Evolutionary conservation across 345 rosid species (phyloP).

Genomic region (Sapria himalayana): DNA sequence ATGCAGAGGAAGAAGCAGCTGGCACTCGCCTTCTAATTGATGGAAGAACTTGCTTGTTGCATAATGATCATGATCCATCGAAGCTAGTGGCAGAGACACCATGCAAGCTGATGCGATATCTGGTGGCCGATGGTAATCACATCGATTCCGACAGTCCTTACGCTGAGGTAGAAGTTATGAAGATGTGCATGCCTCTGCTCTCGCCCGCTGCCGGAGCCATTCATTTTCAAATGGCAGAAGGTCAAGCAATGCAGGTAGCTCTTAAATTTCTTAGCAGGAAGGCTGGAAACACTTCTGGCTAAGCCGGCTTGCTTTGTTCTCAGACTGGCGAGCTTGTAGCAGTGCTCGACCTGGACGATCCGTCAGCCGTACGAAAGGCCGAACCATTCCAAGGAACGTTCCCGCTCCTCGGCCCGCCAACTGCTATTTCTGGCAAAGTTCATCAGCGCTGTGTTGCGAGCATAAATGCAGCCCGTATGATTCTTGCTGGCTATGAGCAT

Average conservation of each 20-base stretch:
- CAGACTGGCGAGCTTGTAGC: constrained; percentile 99
- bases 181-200: constrained; percentile 99
- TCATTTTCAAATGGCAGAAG: constrained; percentile 77
- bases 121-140: constrained; percentile 76
- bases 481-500: constrained; percentile 96
- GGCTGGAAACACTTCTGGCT: too few relatives aligned
- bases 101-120: constrained; percentile 86
- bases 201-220: constrained; percentile 92
- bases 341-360: constrained; percentile 87
- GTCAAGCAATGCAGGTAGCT: constrained; percentile 97
- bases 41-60: constrained; percentile 97
- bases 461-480: constrained; percentile 81
- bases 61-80: constrained; percentile 99
- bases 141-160: constrained; percentile 84
- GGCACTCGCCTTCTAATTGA: constrained; percentile 98
- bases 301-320: constrained; percentile 8
- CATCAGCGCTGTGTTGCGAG: constrained; percentile 99
- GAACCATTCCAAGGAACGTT: constrained; percentile 89
- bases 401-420: constrained; percentile 75
- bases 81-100: constrained; percentile 95
- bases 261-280: too few relatives aligned
- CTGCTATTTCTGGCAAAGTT: constrained; percentile 86
- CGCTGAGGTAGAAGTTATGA: constrained; percentile 99
- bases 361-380: constrained; percentile 96
- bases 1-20: constrained; percentile 99